phyloP scores from a whole-genome alignment of 129 eudicot genomes.

The Artemisia annua region DNA sequence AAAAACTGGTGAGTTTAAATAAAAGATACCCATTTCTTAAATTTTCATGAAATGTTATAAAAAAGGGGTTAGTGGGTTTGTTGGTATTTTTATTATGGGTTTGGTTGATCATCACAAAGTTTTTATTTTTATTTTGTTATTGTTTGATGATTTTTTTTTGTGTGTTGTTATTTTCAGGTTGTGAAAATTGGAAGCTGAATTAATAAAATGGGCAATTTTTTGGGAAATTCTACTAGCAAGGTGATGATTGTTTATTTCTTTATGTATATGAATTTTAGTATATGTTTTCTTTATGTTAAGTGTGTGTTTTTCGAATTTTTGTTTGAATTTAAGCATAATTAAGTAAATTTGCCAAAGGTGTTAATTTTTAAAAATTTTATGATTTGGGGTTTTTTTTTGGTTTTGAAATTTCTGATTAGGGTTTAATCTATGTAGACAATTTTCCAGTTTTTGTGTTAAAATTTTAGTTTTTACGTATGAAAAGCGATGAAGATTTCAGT shows the following conservation, averaged over 20 bases:
- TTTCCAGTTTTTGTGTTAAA: slow-evolving; percentile 13
- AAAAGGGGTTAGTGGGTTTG: slow-evolving; percentile 37
- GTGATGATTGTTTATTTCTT: slow-evolving; percentile 36
- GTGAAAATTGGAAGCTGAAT: slow-evolving; percentile 34
- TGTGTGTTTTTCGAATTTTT: not conserved
- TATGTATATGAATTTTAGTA: slow-evolving; percentile 1
- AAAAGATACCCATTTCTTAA: slow-evolving; percentile 25
- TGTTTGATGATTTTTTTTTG: slow-evolving; percentile 26
- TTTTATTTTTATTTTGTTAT: slow-evolving; percentile 7
- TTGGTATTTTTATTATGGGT: slow-evolving; percentile 24
- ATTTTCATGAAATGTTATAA: slow-evolving; percentile 20
- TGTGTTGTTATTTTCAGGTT: slow-evolving; percentile 40
- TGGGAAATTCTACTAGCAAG: slow-evolving; percentile 58
- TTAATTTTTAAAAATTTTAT: not conserved
- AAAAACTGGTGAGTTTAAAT: slow-evolving; percentile 40
- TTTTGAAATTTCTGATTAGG: slow-evolving; percentile 8
- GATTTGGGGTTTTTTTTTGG: not conserved
- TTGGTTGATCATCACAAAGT: slow-evolving; percentile 35
- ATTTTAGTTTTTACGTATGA: not conserved
- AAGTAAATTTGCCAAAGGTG: slow-evolving; percentile 5
- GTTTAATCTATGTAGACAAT: not conserved
- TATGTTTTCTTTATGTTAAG: slow-evolving; percentile 10
- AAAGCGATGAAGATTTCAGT: slow-evolving; percentile 15
- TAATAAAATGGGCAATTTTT: slow-evolving; percentile 63
- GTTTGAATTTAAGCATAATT: slow-evolving; percentile 14